A percentile compares a stretch with the other conserved stretches of the same genome.
Evolutionary conservation across 257 asterid genomes (phyloP).

Genomic region (Galeopsis tetrahit): DNA sequence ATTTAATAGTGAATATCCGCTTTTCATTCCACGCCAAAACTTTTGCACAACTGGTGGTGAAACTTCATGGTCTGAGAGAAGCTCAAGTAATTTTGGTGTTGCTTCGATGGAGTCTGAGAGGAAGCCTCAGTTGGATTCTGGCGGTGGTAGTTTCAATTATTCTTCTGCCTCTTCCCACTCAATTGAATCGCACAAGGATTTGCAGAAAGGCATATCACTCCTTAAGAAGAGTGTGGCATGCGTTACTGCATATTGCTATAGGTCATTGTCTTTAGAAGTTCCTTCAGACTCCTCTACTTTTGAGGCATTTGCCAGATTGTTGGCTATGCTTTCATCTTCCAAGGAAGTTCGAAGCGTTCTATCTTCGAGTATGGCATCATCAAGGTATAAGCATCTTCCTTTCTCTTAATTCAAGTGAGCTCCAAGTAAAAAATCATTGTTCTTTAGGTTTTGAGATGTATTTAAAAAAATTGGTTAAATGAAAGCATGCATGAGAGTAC

Average conservation of each 20-base stretch:
- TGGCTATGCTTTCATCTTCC: slow-evolving; percentile 89
- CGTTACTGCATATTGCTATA: slow-evolving; percentile 83
- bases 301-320: slow-evolving; percentile 86
- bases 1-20: slow-evolving; percentile 83
- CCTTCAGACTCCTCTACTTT: slow-evolving; percentile 89
- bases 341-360: slow-evolving; percentile 83
- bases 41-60: slow-evolving; percentile 85
- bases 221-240: slow-evolving; percentile 98
- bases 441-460: background rate
- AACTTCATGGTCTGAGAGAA: slow-evolving; percentile 94
- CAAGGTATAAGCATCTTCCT: slow-evolving; percentile 57
- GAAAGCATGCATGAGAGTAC: background rate
- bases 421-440: background rate
- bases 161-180: slow-evolving; percentile 90
- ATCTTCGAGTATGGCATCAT: slow-evolving; percentile 70
- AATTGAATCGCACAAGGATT: slow-evolving; percentile 82
- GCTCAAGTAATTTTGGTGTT: slow-evolving; percentile 90
- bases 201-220: slow-evolving; percentile 99
- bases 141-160: slow-evolving; percentile 74
- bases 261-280: slow-evolving; percentile 71
- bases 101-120: slow-evolving; percentile 93
- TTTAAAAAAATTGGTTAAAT: background rate
- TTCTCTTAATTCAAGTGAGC: slow-evolving; percentile 5
- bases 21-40: slow-evolving; percentile 90
- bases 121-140: slow-evolving; percentile 76